Conservation (phyloP, 345 rosid genomes). For the Citrus medica region DNA sequence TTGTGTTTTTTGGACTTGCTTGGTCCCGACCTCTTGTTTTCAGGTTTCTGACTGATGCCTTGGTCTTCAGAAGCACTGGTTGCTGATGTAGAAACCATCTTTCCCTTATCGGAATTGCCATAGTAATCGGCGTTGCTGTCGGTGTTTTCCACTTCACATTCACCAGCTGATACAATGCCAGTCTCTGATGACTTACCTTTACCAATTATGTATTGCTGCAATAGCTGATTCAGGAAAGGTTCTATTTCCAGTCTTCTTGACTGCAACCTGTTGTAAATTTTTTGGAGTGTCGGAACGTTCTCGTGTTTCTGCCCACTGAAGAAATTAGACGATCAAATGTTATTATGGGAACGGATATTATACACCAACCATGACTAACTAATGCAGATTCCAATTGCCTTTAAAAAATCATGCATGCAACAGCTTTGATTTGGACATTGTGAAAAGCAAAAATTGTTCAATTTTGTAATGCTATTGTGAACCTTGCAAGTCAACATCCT, state of each 20-base stretch:
- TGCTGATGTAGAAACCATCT: not conserved
- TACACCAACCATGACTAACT: not conserved
- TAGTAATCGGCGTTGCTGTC: not conserved
- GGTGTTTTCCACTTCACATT: not conserved
- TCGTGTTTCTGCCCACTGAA: conserved; percentile 16
- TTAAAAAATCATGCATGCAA: not conserved
- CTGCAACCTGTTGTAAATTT: conserved; percentile 14
- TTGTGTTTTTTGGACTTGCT: conserved; percentile 3
- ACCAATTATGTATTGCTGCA: not conserved
- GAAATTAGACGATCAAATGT: not conserved
- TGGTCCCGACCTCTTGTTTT: conserved; percentile 1
- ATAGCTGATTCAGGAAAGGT: conserved; percentile 7
- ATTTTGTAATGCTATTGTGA: not conserved
- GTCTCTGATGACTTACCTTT: not conserved
- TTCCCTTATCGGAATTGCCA: not conserved
- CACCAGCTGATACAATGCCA: not conserved
- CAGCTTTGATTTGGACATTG: not conserved
- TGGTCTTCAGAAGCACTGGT: not conserved
- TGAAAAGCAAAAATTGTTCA: not conserved
- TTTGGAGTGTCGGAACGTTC: conserved; percentile 3
- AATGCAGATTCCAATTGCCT: not conserved
- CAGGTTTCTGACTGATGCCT: not conserved
- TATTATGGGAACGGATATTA: too few relatives aligned
- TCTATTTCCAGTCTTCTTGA: conserved; percentile 14
- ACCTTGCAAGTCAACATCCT: not conserved